Base-by-base conservation (phyloP, 202 grass and related monocot species). In the Panicum hallii region DNA sequence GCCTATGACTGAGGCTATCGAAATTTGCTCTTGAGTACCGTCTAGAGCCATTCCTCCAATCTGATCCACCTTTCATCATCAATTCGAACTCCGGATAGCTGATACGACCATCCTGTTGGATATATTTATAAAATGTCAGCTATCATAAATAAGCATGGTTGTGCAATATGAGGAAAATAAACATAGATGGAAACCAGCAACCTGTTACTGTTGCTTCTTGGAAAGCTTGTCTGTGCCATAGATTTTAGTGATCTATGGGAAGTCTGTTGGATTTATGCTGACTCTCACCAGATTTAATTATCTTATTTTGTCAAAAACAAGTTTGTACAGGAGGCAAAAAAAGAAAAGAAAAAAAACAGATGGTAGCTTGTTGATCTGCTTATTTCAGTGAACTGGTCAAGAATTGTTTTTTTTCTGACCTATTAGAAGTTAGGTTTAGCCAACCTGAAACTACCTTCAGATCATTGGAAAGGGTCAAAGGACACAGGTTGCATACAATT, bases 11-110 rank as follows among this genome's bases (percentile, higher is more conserved):
- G 64, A 95, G 90, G 84, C 63, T 83, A 72, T 70, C 90, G 57
- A 90, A 90, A 68, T 88, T 78, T 13, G 87, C 83, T 87, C 75
- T 85, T 50, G 93, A 95, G 82, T 87, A 95, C 60, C 64, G 85
- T 19, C 78, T 86, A 49, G 95, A 95, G 46, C 67, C 83, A 81
- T 98, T 98, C 88, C 87, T 95, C 93, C 91, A 90, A 55, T 98
- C 93, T 55, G 93, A 82, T 65, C 93, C 95, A 85, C 93, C 88
- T 84, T 90, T 95, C 95, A 98, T 98, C 95, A 98, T 98, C 83
- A 88, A 79, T 87, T 95, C 85, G 57, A 95, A 95, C 60, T 98
- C 93, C 23, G 83, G 83, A 72, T 93, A 98, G 80, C 95, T 98
- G 47, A 98, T 98, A 19, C 88, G 84, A 30, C 93, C 95, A 86